Conservation (phyloP, 345 rosid species). For the Citrus australasica region DNA sequence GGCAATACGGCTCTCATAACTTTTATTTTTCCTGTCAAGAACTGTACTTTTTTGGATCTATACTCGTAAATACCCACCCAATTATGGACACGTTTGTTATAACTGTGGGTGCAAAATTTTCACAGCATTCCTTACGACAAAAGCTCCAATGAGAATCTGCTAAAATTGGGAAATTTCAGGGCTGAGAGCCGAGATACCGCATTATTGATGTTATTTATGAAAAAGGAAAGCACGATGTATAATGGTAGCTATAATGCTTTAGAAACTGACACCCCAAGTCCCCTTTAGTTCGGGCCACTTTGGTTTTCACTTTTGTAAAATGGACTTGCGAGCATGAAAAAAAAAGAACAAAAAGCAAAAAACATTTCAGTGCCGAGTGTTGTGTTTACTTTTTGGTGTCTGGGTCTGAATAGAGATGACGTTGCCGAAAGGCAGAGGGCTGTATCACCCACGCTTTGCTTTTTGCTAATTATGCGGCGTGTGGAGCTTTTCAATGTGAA, state of each 20-base stretch:
- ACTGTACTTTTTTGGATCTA: neutral
- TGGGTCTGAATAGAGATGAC: neutral
- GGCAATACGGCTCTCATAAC: neutral
- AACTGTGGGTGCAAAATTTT: neutral
- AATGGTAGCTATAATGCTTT: too few species aligned
- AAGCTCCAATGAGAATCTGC: neutral
- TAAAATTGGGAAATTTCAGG: neutral
- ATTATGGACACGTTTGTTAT: neutral
- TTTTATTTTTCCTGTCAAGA: too few species aligned
- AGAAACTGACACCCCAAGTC: too few species aligned
- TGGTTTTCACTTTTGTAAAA: too few species aligned
- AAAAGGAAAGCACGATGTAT: too few species aligned
- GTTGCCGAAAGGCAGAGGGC: constrained; percentile 10
- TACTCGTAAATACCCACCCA: neutral
- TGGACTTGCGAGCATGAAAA: too few species aligned
- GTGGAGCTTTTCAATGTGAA: neutral
- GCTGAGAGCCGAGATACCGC: too few species aligned
- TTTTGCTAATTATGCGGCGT: constrained; percentile 1
- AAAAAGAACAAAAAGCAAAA: too few species aligned
- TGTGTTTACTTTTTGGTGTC: too few species aligned
- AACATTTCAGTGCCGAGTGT: too few species aligned
- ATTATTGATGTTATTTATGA: too few species aligned
- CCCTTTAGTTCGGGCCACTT: too few species aligned
- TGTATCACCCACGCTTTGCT: constrained; percentile 18
- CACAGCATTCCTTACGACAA: neutral